Evolutionary conservation across 2,329 filamentous ascomycete species (phyloP), one percentile per base, ranked within the genome.

Genomic region (Cladobotryum mycophilum): DNA sequence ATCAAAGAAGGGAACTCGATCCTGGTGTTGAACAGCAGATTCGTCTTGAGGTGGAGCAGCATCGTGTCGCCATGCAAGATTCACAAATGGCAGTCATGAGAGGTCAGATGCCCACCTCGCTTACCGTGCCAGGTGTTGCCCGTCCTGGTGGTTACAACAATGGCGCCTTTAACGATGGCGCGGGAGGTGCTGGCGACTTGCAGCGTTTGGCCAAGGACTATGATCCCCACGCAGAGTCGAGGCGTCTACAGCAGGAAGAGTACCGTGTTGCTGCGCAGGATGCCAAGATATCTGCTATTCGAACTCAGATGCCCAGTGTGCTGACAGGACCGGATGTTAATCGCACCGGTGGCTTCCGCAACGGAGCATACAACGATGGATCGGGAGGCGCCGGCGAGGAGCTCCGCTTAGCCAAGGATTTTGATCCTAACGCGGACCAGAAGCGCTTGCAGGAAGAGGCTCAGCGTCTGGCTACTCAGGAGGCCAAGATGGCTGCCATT

Each of bases 331-430:
- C 68, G 1, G 56, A 56, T 13, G 47, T 60, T 49, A 60, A 63
- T 17, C 64, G 62, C 30, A 62, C 71, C 0, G 72, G 76, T 20
- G 77, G 75, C 0, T 81, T 70, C 59, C 67, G 70, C 55, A 69
- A 73, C 20, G 78, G 79, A 3, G 67, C 67, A 13, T 81, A 76
- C 59, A 81, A 81, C 55, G 75, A 80, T 48, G 76, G 76, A 1
- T 61, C 59, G 14, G 76, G 70, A 3, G 76, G 76, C 5, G 15
- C 17, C 9, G 30, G 34, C 34, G 34, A 30, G 35, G 33, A 37
- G 12, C 30, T 12, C 41, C n/a, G 25, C n/a, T n/a, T 15, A 4
- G 18, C 40, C 52, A 59, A 68, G 38, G 72, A 71, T 11, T 45
- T 51, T 0, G 69, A 77, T 36, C 67, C 69, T 17, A 14, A 14